Evolutionary conservation across 495 filamentous ascomycete genomes (phyloP), one percentile per base, ranked within the genome.

Genomic region (Choiromyces venosus): DNA sequence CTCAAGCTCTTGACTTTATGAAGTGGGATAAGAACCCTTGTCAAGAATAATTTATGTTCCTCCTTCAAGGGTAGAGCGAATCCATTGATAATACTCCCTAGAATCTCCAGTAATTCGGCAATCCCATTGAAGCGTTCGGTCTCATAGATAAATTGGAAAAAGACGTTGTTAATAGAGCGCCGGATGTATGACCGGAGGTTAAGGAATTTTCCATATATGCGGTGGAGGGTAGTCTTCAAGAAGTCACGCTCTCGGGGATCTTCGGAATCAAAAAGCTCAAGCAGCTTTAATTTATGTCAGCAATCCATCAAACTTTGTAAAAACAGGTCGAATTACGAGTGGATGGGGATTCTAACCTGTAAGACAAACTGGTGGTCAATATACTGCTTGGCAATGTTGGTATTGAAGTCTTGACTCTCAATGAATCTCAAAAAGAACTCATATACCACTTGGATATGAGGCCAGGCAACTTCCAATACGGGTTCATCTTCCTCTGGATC

Each of bases 331-430:
- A n/a, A 33, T 6, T 40, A 36, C 66, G 35, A 73, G 46, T 46
- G 35, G 44, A 12, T 21, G 39, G 72, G 19, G 38, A 38, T 21
- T 73, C 83, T 82, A 84, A 91, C 89, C 85, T 96, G 93, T 36
- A 98, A 88, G 18, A 99, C 95, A 80, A 99, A 99, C 81, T 91
- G 90, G 82, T 99, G 95, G 78, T 99, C 95, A 78, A 99, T 99
- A 82, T 95, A 97, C 38, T 92, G 90, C 82, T 99, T 99, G n/a
- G 96, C 95, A 77, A 97, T 96, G 83, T 99, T 99, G 42, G 95
- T 99, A 83, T 99, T 99, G 89, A 99, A 99, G 81, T 99, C 95
- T 82, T 97, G 96, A 82, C 95, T 99, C 81, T 99, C 95, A 79
- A 99, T 99, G 84, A 98, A 99, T 66, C 95, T 86, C 71, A 99